Percentiles rank a stretch among this genome's conserved stretches.
These are phyloP conservation scores for Luffa acutangula DNA, from an alignment of 306 rosid species.

Conservation along the genomic window DNA sequence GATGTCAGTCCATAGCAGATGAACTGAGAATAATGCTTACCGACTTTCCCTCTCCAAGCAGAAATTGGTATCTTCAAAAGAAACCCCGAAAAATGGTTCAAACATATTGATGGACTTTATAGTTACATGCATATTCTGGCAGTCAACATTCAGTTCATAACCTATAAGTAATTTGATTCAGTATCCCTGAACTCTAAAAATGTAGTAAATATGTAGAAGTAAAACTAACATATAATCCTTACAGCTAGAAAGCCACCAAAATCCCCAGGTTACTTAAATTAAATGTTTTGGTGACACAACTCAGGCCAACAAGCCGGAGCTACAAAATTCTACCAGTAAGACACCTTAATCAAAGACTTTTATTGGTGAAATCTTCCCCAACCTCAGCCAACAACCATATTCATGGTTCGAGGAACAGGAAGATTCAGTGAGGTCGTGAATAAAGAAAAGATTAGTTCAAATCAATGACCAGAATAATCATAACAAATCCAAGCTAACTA, in stretches of 20 bases:
- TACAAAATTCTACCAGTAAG: constrained; percentile 27
- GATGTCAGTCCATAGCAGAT: background rate
- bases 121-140: background rate
- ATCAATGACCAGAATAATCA: too few species aligned
- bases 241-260: constrained; percentile 85
- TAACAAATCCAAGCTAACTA: too few species aligned
- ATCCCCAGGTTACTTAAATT: constrained; percentile 77
- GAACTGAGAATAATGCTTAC: constrained; percentile 16
- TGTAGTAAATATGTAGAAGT: background rate
- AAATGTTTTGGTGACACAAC: too few species aligned
- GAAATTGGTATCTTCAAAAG: constrained; percentile 47
- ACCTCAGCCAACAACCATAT: too few species aligned
- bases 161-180: background rate
- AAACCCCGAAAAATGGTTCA: background rate
- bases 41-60: constrained; percentile 77
- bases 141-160: background rate
- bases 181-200: background rate
- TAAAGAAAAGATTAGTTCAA: too few species aligned
- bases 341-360: constrained; percentile 9
- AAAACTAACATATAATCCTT: constrained; percentile 18
- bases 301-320: constrained; percentile 81
- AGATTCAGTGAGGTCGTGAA: too few species aligned
- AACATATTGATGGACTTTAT: background rate
- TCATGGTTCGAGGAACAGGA: too few species aligned
- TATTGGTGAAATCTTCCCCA: constrained; percentile 6